Conservation (phyloP, 805 yeast species). For the Saitoella complicata region DNA sequence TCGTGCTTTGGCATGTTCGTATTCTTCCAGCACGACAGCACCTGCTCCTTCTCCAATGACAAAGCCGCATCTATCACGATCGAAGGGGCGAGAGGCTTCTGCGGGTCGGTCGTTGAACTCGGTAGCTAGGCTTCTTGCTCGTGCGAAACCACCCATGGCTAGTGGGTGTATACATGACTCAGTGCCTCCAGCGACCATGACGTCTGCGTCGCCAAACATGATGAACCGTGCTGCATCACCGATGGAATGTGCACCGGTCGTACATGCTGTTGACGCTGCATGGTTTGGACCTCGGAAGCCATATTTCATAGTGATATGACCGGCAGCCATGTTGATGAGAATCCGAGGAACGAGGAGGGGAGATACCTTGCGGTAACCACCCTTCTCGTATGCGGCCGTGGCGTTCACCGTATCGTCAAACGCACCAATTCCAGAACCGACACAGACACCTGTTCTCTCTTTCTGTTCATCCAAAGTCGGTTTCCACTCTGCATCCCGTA, state of each 20-base stretch:
- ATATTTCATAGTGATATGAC: conserved; percentile 66
- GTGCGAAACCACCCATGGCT: conserved; percentile 76
- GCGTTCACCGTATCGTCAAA: conserved; percentile 56
- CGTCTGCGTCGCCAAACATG: conserved; percentile 61
- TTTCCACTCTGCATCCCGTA: conserved; percentile 45
- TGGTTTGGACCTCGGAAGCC: conserved; percentile 76
- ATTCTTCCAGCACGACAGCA: conserved; percentile 54
- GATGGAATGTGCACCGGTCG: conserved; percentile 84
- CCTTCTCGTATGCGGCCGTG: conserved; percentile 31
- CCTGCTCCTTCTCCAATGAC: conserved; percentile 92
- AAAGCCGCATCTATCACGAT: conserved; percentile 61
- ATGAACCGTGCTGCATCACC: conserved; percentile 86
- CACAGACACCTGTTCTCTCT: conserved; percentile 46
- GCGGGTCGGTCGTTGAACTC: conserved; percentile 44
- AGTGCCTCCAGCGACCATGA: conserved; percentile 87
- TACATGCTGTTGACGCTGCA: conserved; percentile 86
- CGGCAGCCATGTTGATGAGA: conserved; percentile 86
- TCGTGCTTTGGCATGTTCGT: conserved; percentile 56
- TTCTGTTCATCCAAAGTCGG: conserved; percentile 22
- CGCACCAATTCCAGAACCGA: conserved; percentile 90
- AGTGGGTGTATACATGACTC: conserved; percentile 79
- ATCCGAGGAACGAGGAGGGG: conserved; percentile 78
- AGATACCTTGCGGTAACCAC: conserved; percentile 54
- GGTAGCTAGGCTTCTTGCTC: conserved; percentile 68
- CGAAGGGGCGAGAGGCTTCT: conserved; percentile 77